These are phyloP conservation scores for Paulownia fortunei DNA, from an alignment of 257 asterid species.

Conservation along the genomic window DNA sequence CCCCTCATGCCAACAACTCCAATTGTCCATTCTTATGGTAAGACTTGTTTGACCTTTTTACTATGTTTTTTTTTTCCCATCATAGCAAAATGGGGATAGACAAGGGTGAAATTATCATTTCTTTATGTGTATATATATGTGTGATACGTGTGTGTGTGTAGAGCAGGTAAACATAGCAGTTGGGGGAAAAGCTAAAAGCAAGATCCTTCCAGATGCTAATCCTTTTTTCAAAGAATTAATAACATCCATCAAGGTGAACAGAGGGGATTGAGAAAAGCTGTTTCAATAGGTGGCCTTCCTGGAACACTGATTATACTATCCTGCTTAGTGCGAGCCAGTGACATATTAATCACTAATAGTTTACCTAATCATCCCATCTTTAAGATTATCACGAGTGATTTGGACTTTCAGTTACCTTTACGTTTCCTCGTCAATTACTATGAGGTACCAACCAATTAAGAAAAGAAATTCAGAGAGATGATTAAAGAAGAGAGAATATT, in stretches of 20 bases:
- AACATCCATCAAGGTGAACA: neutral
- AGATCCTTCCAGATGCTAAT: neutral
- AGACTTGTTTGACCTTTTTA: neutral
- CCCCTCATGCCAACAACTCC: constrained; percentile 21
- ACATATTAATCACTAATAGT: neutral
- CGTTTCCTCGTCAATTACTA: no score
- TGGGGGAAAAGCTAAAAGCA: neutral
- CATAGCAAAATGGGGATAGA: neutral
- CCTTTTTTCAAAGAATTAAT: neutral
- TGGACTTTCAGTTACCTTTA: neutral
- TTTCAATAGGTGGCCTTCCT: neutral
- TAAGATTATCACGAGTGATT: no score
- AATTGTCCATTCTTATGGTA: constrained; percentile 21
- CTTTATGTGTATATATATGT: no score
- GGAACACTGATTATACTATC: neutral
- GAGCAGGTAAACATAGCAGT: no score
- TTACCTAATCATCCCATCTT: neutral
- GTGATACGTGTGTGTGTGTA: neutral
- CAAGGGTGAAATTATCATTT: no score
- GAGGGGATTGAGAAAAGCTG: neutral
- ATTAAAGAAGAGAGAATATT: no score
- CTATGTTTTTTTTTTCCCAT: neutral
- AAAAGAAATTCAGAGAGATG: no score
- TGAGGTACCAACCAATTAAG: no score
- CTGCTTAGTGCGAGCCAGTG: neutral